phyloP scores from a whole-genome alignment of 441 rosid species.

The Populus tomentosa region DNA sequence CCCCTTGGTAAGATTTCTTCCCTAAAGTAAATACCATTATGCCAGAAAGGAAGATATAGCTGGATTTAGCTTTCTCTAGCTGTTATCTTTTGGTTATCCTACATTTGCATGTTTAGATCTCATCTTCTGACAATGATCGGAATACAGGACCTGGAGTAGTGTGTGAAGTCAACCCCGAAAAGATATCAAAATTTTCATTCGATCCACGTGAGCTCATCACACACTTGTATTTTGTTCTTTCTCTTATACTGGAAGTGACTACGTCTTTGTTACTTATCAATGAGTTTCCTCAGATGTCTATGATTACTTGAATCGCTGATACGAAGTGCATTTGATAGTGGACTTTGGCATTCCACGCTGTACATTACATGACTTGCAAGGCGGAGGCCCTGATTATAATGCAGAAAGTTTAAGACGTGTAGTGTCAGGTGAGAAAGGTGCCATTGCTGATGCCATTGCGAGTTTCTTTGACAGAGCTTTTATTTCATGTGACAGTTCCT shows the following conservation, averaged over 20 bases:
- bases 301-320: background rate
- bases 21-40: background rate
- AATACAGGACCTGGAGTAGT: slow-evolving; percentile 65
- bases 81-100: background rate
- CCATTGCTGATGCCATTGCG: slow-evolving; percentile 84
- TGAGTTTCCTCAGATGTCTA: background rate
- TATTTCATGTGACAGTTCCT: background rate
- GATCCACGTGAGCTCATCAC: slow-evolving; percentile 69
- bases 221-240: background rate
- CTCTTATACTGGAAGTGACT: background rate
- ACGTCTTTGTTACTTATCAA: background rate
- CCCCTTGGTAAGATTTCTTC: slow-evolving; percentile 61
- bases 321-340: slow-evolving; percentile 45
- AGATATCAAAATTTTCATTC: slow-evolving; percentile 69
- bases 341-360: slow-evolving; percentile 91
- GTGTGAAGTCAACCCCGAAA: slow-evolving; percentile 61
- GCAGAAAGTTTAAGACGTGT: slow-evolving; percentile 59
- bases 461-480: slow-evolving; percentile 21
- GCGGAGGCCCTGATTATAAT: slow-evolving; percentile 79
- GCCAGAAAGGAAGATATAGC: background rate
- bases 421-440: slow-evolving; percentile 72
- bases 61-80: background rate
- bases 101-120: slow-evolving; percentile 1
- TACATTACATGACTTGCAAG: slow-evolving; percentile 63
- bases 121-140: slow-evolving; percentile 7